Conservation (phyloP, 2,329 filamentous ascomycete genomes). For the Oidium heveae region DNA sequence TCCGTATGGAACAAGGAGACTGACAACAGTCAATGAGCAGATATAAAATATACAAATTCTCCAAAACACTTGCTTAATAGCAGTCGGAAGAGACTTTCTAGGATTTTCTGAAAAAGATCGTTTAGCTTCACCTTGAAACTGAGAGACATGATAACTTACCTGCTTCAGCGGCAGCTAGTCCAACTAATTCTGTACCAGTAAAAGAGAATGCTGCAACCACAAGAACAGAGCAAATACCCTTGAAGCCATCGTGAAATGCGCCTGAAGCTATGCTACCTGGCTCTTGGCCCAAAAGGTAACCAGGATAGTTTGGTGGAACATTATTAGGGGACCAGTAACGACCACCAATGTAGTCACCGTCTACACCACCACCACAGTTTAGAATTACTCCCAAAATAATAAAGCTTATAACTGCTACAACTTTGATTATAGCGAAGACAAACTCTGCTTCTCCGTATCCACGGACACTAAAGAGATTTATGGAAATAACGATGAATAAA, state of each 20-base stretch:
- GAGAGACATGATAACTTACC: background rate
- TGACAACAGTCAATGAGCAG: constrained; percentile 55
- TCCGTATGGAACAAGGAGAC: constrained; percentile 54
- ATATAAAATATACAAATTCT: constrained; percentile 80
- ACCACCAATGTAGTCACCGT: constrained; percentile 3
- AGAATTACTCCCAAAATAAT: constrained; percentile 1
- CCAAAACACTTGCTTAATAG: constrained; percentile 90
- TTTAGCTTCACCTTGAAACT: background rate
- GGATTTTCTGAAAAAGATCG: constrained; percentile 36
- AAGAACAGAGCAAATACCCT: constrained; percentile 56
- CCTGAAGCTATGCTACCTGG: constrained; percentile 55
- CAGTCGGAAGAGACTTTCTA: constrained; percentile 57
- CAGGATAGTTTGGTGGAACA: constrained; percentile 15
- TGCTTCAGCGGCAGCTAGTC: constrained; percentile 45
- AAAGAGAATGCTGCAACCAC: constrained; percentile 57
- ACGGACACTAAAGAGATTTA: constrained; percentile 74
- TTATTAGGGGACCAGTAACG: background rate
- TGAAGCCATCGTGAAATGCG: constrained; percentile 66
- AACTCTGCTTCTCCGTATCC: constrained; percentile 83
- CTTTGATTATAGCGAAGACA: constrained; percentile 64
- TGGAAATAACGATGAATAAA: constrained; percentile 44
- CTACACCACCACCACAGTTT: constrained; percentile 1
- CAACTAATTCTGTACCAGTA: constrained; percentile 50
- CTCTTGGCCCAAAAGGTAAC: constrained; percentile 56
- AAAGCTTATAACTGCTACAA: constrained; percentile 51